Conservation (phyloP, 192 early-diverging fungal species). For the Podila clonocystis region DNA sequence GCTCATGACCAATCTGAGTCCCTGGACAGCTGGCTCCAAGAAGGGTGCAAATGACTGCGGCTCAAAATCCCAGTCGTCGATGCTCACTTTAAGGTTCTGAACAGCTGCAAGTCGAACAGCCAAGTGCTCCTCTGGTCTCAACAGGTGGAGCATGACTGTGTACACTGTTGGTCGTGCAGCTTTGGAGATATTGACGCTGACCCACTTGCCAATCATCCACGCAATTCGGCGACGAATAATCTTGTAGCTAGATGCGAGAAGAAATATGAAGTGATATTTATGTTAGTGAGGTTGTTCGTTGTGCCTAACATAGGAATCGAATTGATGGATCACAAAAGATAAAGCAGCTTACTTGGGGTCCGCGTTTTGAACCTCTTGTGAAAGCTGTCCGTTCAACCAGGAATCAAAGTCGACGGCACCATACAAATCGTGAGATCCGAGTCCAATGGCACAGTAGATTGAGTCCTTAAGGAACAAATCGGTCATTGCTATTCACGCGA, state of each 20-base stretch:
- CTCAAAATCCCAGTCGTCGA: constrained; percentile 94
- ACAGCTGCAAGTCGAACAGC: constrained; percentile 85
- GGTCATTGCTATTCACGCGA: constrained; percentile 15
- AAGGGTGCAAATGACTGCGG: constrained; percentile 72
- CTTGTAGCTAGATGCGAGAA: constrained; percentile 43
- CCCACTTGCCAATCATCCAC: constrained; percentile 88
- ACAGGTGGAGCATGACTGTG: constrained; percentile 73
- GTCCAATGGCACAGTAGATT: constrained; percentile 81
- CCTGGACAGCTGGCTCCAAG: constrained; percentile 65
- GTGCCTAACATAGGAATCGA: background rate
- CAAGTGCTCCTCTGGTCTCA: constrained; percentile 76
- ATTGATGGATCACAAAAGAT: too few relatives aligned
- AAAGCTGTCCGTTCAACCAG: constrained; percentile 74
- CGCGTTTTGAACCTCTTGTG: constrained; percentile 63
- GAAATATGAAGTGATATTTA: background rate
- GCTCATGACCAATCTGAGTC: constrained; percentile 66
- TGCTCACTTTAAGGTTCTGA: constrained; percentile 66
- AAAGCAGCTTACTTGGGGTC: constrained; percentile 54
- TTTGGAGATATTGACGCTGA: constrained; percentile 78
- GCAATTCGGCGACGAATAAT: constrained; percentile 76
- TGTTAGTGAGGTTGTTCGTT: background rate
- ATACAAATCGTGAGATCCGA: constrained; percentile 84
- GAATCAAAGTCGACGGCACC: constrained; percentile 83
- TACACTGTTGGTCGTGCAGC: constrained; percentile 74
- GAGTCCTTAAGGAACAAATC: constrained; percentile 78